Evolutionary conservation across 768 basidiomycete species (phyloP).

Genomic region (Auricularia heimuer): DNA sequence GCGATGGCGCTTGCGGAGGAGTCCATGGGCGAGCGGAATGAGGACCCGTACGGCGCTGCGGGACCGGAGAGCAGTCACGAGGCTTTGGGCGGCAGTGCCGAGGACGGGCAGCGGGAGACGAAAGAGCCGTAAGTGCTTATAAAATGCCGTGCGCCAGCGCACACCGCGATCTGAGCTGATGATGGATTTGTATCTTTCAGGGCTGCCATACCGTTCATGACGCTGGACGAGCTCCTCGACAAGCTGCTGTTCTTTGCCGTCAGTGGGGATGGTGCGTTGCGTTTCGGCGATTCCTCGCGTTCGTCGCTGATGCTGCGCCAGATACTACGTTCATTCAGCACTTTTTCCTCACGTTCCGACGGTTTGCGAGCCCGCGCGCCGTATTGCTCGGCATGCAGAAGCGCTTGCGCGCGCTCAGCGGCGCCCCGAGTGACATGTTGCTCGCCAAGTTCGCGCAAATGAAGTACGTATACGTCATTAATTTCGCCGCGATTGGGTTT

Average conservation of each 20-base stretch:
- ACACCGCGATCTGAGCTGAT: neutral
- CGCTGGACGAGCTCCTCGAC: conserved; percentile 69
- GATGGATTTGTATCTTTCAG: conserved; percentile 23
- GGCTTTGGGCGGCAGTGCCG: neutral
- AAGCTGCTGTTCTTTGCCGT: conserved; percentile 75
- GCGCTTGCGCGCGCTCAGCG: conserved; percentile 68
- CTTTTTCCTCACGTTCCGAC: conserved; percentile 75
- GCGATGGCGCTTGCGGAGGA: neutral
- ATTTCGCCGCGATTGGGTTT: neutral
- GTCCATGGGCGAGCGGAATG: neutral
- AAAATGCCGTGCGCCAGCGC: no score
- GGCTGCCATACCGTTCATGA: conserved; percentile 60
- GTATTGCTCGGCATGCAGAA: conserved; percentile 83
- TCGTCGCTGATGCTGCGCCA: conserved; percentile 18
- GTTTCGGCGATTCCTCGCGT: neutral
- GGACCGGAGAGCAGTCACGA: neutral
- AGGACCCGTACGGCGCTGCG: neutral
- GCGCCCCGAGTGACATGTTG: conserved; percentile 67
- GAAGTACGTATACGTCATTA: conserved; percentile 38
- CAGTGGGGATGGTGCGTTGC: conserved; percentile 63
- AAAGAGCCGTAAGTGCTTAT: conserved; percentile 42
- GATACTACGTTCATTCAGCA: conserved; percentile 70
- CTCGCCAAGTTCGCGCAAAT: conserved; percentile 84
- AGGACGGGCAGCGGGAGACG: conserved; percentile 18
- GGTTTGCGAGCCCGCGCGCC: conserved; percentile 70